Evolutionary conservation across 2,329 filamentous ascomycete genomes (phyloP).

Genomic region (Fusarium buharicum): DNA sequence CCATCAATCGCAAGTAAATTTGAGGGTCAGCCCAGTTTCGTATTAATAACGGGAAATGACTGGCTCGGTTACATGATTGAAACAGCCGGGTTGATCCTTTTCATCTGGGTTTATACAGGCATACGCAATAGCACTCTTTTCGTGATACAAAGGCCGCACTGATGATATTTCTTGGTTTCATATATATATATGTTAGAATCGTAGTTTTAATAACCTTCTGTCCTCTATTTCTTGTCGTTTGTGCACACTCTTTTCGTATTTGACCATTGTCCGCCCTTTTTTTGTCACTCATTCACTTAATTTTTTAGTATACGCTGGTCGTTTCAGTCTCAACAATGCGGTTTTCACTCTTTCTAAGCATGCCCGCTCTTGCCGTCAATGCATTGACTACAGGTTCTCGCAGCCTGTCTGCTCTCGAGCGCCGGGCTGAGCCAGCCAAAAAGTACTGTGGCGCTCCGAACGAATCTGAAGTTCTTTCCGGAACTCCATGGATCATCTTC

Average conservation of each 20-base stretch:
- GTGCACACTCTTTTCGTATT: background rate
- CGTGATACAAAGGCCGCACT: background rate
- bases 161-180: background rate
- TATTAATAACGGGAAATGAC: background rate
- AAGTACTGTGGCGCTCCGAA: slow-evolving; percentile 30
- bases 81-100: background rate
- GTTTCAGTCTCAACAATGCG: background rate
- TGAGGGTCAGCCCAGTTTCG: slow-evolving; percentile 1
- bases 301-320: background rate
- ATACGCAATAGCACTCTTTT: background rate
- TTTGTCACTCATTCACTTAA: background rate
- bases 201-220: background rate
- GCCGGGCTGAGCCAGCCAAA: slow-evolving; percentile 5
- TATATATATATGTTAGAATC: background rate
- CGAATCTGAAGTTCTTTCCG: slow-evolving; percentile 23
- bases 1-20: slow-evolving; percentile 2
- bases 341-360: background rate
- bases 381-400: background rate
- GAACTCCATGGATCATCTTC: slow-evolving; percentile 32
- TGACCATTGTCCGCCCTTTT: no score
- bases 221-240: background rate
- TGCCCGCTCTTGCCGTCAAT: slow-evolving; percentile 1
- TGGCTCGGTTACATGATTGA: background rate
- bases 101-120: background rate
- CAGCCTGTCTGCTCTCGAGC: background rate